phyloP scores from a whole-genome alignment of 2,329 filamentous ascomycete genomes.

The Cytospora chrysosperma region DNA sequence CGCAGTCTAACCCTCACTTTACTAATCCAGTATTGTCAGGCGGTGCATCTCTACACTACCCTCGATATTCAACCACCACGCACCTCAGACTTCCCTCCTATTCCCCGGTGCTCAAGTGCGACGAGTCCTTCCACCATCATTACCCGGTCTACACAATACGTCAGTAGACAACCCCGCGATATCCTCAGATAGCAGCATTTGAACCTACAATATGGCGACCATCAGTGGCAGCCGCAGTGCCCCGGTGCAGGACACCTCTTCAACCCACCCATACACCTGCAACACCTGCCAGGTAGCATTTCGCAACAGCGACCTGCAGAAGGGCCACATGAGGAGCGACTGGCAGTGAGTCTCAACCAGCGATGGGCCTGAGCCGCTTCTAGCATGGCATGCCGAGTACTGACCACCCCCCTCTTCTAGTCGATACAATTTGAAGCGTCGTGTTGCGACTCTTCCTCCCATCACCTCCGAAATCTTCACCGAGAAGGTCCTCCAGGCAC shows the following conservation, averaged over 20 bases:
- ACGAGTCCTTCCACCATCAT: background rate
- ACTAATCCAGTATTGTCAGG: slow-evolving; percentile 11
- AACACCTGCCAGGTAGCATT: slow-evolving; percentile 98
- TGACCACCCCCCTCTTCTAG: slow-evolving; percentile 42
- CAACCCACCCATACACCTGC: slow-evolving; percentile 89
- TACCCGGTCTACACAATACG: background rate
- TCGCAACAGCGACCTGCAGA: slow-evolving; percentile 87
- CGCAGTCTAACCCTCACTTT: slow-evolving; percentile 7
- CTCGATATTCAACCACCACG: background rate
- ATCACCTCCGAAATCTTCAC: slow-evolving; percentile 91
- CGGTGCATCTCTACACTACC: background rate
- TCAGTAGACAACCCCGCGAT: background rate
- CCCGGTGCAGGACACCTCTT: slow-evolving; percentile 34
- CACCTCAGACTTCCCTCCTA: background rate
- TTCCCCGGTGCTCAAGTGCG: background rate
- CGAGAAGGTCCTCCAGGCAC: slow-evolving; percentile 91
- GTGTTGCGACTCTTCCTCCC: slow-evolving; percentile 85
- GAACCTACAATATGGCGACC: slow-evolving; percentile 47
- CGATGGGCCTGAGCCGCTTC: background rate
- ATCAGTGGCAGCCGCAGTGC: slow-evolving; percentile 39
- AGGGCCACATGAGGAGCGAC: slow-evolving; percentile 95
- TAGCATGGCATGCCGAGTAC: slow-evolving; percentile 13
- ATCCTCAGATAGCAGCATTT: background rate
- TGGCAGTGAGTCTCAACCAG: slow-evolving; percentile 75
- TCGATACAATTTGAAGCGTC: slow-evolving; percentile 93